Evolutionary conservation across 1,139 yeast genomes (phyloP).

Genomic region (Nakaseomyces glabratus): DNA sequence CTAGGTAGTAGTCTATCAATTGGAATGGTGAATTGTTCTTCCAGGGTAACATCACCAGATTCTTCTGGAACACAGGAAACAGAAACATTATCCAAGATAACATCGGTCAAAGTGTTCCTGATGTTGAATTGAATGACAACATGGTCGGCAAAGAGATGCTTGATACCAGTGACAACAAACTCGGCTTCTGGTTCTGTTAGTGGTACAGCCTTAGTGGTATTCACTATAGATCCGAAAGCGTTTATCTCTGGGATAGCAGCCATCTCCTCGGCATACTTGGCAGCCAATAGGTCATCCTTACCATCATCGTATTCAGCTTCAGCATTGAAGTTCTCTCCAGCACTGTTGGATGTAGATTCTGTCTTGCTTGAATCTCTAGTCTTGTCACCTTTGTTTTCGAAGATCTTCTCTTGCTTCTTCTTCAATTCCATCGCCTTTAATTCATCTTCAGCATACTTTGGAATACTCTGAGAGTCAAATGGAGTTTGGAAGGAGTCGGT

Average conservation of each 20-base stretch:
- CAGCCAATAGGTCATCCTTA: conserved; percentile 37
- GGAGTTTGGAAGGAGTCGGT: conserved; percentile 50
- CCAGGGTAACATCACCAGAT: conserved; percentile 49
- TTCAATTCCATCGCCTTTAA: conserved; percentile 40
- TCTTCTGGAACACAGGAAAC: conserved; percentile 46
- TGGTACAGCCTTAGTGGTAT: conserved; percentile 57
- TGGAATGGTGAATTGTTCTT: conserved; percentile 69
- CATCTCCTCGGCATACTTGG: conserved; percentile 60
- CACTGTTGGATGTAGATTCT: conserved; percentile 19
- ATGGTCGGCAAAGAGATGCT: conserved; percentile 70
- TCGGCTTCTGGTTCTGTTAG: conserved; percentile 92
- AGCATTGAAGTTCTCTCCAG: conserved; percentile 13
- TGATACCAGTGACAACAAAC: conserved; percentile 76
- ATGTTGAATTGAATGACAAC: conserved; percentile 79
- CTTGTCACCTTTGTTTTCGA: conserved; percentile 23
- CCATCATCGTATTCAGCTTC: conserved; percentile 25
- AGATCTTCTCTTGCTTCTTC: conserved; percentile 36
- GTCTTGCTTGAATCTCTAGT: conserved; percentile 12
- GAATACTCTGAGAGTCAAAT: conserved; percentile 61
- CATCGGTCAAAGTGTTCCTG: conserved; percentile 73
- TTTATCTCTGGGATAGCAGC: conserved; percentile 57
- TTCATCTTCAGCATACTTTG: conserved; percentile 44
- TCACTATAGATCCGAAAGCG: conserved; percentile 62
- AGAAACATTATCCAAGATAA: conserved; percentile 70
- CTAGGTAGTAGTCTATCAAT: conserved; percentile 66